Conservation (phyloP, 2,329 filamentous ascomycete genomes). For the Dissoconium aciculare region DNA sequence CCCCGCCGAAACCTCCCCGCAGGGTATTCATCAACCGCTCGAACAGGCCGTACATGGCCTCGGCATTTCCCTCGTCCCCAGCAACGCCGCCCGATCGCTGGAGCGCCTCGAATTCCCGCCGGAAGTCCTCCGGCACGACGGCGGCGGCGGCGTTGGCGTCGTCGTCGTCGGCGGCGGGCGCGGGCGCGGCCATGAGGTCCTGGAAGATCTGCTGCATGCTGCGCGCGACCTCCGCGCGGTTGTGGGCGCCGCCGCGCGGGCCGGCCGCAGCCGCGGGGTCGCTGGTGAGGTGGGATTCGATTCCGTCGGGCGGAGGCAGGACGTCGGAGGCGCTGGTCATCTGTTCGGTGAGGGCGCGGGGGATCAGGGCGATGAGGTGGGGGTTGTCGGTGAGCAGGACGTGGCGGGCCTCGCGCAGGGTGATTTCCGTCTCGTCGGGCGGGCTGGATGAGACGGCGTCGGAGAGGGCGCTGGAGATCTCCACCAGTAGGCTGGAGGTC, state of each 20-base stretch:
- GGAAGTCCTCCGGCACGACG: too few relatives aligned
- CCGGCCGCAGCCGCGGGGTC: background rate
- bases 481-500: conserved; percentile 51
- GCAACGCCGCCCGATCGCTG: too few relatives aligned
- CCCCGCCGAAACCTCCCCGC: too few relatives aligned
- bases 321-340: conserved; percentile 68
- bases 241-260: background rate
- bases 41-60: too few relatives aligned
- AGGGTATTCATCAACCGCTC: too few relatives aligned
- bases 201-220: background rate
- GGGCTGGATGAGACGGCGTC: too few relatives aligned
- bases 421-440: conserved; percentile 28
- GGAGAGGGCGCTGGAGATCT: conserved; percentile 48
- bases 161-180: too few relatives aligned
- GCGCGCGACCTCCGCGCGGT: background rate
- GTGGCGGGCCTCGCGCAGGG: conserved; percentile 52
- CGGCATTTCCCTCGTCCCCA: too few relatives aligned
- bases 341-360: conserved; percentile 46
- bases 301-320: conserved; percentile 49
- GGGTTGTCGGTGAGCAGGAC: conserved; percentile 64
- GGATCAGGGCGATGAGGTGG: conserved; percentile 53
- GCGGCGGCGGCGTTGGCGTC: too few relatives aligned
- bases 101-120: too few relatives aligned
- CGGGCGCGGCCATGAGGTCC: too few relatives aligned
- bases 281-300: conserved; percentile 4